phyloP scores from a whole-genome alignment of 805 yeast genomes.

The Wickerhamomyces kurtzmanii region DNA sequence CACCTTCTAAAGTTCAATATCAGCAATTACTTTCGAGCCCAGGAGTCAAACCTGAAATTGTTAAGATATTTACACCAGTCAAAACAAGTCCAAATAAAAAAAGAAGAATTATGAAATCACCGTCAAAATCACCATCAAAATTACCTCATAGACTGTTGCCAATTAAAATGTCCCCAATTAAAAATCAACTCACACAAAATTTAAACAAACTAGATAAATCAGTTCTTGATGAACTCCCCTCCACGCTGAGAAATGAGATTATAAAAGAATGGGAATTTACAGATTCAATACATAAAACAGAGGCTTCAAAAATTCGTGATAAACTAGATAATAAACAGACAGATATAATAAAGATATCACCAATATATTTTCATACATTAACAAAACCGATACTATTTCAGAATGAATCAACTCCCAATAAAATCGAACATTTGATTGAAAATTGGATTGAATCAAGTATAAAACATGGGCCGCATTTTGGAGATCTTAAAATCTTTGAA shows the following conservation, averaged over 20 bases:
- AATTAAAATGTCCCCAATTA: constrained; percentile 1
- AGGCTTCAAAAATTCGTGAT: constrained; percentile 7
- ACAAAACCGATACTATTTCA: constrained; percentile 23
- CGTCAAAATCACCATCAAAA: constrained; percentile 6
- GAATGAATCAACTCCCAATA: constrained; percentile 19
- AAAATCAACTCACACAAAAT: constrained; percentile 1
- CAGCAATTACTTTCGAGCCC: no score
- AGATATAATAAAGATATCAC: not conserved
- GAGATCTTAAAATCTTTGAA: constrained; percentile 27
- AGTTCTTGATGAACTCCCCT: constrained; percentile 15
- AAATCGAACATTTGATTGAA: constrained; percentile 21
- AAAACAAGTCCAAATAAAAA: constrained; percentile 5
- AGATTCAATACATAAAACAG: constrained; percentile 6
- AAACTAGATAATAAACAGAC: no score
- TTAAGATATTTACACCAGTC: constrained; percentile 8
- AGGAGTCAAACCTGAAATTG: constrained; percentile 8
- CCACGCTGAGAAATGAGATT: constrained; percentile 8
- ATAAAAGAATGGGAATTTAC: constrained; percentile 11
- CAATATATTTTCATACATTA: constrained; percentile 10
- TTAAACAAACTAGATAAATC: constrained; percentile 8
- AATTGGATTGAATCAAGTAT: constrained; percentile 27
- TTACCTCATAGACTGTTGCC: no score
- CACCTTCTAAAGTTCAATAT: constrained; percentile 5
- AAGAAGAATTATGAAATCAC: constrained; percentile 8
- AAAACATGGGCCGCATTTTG: constrained; percentile 25